Conservation (phyloP, 371 early-diverging fungal species). For the Thermomucor indicae-seudaticae region DNA sequence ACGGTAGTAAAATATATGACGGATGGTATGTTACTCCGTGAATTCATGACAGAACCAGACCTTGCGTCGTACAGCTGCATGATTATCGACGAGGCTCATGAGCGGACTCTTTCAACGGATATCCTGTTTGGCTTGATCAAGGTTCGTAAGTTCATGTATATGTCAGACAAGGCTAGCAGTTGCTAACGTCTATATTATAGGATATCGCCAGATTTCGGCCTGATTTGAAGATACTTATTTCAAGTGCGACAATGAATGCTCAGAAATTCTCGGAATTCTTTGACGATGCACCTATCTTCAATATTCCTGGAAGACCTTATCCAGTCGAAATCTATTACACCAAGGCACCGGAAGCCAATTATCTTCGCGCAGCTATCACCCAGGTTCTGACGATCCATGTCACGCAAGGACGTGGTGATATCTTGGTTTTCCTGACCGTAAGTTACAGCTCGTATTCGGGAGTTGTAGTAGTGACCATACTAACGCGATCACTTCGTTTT, state of each 20-base stretch:
- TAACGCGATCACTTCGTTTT: background rate
- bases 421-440: constrained; percentile 96
- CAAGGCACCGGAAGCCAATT: constrained; percentile 96
- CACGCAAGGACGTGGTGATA: constrained; percentile 88
- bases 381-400: constrained; percentile 96
- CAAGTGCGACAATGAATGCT: constrained; percentile 99
- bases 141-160: constrained; percentile 21
- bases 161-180: no score
- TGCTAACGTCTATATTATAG: no score
- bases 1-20: constrained; percentile 98
- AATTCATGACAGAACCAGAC: constrained; percentile 97
- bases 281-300: constrained; percentile 94
- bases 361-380: constrained; percentile 91
- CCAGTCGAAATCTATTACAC: constrained; percentile 96
- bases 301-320: constrained; percentile 90
- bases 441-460: constrained; percentile 1
- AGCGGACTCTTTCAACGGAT: constrained; percentile 98
- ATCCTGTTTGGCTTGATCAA: constrained; percentile 97
- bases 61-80: constrained; percentile 85
- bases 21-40: constrained; percentile 98
- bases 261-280: constrained; percentile 95
- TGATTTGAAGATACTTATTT: constrained; percentile 93
- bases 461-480: no score
- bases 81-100: constrained; percentile 99
- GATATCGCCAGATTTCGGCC: constrained; percentile 93